phyloP scores from a whole-genome alignment of 2,329 filamentous ascomycete species.

The Aspergillus japonicus region DNA sequence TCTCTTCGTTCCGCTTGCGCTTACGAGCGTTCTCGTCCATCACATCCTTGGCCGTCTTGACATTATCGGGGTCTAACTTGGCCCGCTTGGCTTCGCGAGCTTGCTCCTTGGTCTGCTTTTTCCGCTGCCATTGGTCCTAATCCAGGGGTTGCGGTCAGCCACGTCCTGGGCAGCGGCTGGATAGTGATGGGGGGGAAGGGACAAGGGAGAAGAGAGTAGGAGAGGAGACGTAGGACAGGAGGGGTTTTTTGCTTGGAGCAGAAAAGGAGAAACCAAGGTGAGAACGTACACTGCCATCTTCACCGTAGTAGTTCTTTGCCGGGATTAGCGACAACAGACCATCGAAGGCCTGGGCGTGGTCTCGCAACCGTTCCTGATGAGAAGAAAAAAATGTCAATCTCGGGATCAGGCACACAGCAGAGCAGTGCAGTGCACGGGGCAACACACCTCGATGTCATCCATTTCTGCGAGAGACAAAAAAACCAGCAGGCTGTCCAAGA shows the following conservation, averaged over 20 bases:
- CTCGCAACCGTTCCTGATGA: conserved; percentile 48
- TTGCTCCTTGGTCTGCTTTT: conserved; percentile 93
- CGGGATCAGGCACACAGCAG: conserved; percentile 15
- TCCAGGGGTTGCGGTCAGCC: conserved; percentile 19
- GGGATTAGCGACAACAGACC: conserved; percentile 84
- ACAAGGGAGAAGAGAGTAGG: conserved; percentile 10
- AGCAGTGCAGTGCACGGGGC: conserved; percentile 7
- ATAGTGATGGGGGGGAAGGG: conserved; percentile 11
- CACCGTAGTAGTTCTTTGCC: conserved; percentile 84
- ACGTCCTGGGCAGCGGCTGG: conserved; percentile 16
- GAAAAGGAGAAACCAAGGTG: conserved; percentile 13
- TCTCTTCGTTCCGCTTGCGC: conserved; percentile 70
- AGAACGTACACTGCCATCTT: conserved; percentile 74
- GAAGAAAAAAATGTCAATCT: conserved; percentile 26
- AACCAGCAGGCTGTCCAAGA: conserved; percentile 2
- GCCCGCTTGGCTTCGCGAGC: conserved; percentile 77
- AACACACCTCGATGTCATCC: conserved; percentile 43
- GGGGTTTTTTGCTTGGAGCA: not conserved
- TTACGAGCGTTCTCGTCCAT: conserved; percentile 82
- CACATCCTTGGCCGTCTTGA: conserved; percentile 88
- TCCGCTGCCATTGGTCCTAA: conserved; percentile 89
- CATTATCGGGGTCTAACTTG: conserved; percentile 87
- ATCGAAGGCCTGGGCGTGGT: conserved; percentile 73
- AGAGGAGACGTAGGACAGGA: conserved; percentile 1
- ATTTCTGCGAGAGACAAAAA: conserved; percentile 21